These are phyloP conservation scores for Dentipellis sp. DNA, from an alignment of 768 basidiomycete species.

Conservation along the genomic window DNA sequence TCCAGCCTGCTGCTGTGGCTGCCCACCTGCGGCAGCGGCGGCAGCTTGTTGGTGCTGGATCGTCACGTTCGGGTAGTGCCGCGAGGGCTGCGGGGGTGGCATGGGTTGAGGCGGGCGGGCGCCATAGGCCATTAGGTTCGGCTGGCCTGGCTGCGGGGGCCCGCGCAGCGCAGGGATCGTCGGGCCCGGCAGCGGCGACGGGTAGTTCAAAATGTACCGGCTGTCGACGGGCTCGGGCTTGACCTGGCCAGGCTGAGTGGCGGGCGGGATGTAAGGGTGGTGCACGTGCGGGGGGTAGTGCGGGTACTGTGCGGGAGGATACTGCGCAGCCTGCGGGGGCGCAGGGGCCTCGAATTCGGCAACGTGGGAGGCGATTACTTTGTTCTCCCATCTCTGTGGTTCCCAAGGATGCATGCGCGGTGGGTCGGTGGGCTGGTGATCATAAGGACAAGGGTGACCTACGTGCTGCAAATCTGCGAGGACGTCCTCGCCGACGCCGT, in stretches of 20 bases:
- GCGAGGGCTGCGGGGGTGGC: constrained; percentile 11
- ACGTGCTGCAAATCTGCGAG: constrained; percentile 84
- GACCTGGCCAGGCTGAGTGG: constrained; percentile 38
- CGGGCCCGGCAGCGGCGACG: constrained; percentile 59
- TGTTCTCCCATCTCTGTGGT: constrained; percentile 89
- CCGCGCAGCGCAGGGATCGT: constrained; percentile 38
- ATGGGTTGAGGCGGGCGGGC: constrained; percentile 23
- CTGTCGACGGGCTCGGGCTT: constrained; percentile 69
- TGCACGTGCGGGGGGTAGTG: constrained; percentile 20
- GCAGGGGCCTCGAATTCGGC: constrained; percentile 77
- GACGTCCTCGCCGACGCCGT: constrained; percentile 85
- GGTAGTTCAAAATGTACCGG: constrained; percentile 56
- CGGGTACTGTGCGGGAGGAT: constrained; percentile 31
- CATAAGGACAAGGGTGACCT: constrained; percentile 28
- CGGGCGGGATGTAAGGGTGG: constrained; percentile 23
- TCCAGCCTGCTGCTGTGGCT: constrained; percentile 6
- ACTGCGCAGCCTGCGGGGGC: constrained; percentile 34
- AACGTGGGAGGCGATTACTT: constrained; percentile 88
- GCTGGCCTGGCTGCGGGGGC: constrained; percentile 44
- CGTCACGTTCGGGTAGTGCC: constrained; percentile 3
- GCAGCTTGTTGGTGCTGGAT: not conserved
- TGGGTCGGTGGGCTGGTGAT: constrained; percentile 2
- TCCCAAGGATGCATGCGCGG: constrained; percentile 9
- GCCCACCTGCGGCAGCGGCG: not conserved
- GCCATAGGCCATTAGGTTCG: constrained; percentile 48